A percentile compares a stretch with the other conserved stretches of the same genome.
phyloP scores from a whole-genome alignment of 192 early-diverging fungal species.

The Lunasporangiospora selenospora region DNA sequence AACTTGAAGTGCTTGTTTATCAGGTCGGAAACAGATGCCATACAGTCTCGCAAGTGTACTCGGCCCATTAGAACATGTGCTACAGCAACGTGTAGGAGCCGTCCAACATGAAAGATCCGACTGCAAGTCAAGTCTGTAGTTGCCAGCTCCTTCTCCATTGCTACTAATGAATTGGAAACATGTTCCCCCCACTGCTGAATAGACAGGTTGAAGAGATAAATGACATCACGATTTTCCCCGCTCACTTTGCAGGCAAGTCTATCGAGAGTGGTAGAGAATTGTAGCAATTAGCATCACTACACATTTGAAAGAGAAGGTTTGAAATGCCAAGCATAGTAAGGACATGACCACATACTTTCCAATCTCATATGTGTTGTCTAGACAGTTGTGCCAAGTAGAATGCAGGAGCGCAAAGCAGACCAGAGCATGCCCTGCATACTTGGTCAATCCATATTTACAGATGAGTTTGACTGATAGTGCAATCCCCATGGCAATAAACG shows the following conservation, averaged over 20 bases:
- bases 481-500: slow-evolving; percentile 31
- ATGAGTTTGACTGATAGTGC: slow-evolving; percentile 22
- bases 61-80: slow-evolving; percentile 31
- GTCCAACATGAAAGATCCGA: slow-evolving; percentile 36
- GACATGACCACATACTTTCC: slow-evolving; percentile 15
- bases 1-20: slow-evolving; percentile 38
- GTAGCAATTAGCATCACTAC: not conserved
- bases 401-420: slow-evolving; percentile 36
- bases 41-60: slow-evolving; percentile 28
- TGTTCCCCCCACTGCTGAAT: slow-evolving; percentile 47
- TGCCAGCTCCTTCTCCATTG: slow-evolving; percentile 30
- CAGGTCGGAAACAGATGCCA: slow-evolving; percentile 20
- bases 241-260: slow-evolving; percentile 25
- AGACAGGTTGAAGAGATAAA: slow-evolving; percentile 32
- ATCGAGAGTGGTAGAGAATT: too few species aligned
- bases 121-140: slow-evolving; percentile 22
- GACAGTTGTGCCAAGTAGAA: slow-evolving; percentile 37
- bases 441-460: slow-evolving; percentile 33
- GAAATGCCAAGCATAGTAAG: not conserved
- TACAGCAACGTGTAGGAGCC: slow-evolving; percentile 26
- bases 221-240: slow-evolving; percentile 34
- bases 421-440: slow-evolving; percentile 27
- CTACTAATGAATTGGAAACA: slow-evolving; percentile 34
- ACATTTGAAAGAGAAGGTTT: not conserved
- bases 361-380: slow-evolving; percentile 40